Evolutionary conservation across 2,329 filamentous ascomycete genomes (phyloP).

Genomic region (Apiospora malaysiana): DNA sequence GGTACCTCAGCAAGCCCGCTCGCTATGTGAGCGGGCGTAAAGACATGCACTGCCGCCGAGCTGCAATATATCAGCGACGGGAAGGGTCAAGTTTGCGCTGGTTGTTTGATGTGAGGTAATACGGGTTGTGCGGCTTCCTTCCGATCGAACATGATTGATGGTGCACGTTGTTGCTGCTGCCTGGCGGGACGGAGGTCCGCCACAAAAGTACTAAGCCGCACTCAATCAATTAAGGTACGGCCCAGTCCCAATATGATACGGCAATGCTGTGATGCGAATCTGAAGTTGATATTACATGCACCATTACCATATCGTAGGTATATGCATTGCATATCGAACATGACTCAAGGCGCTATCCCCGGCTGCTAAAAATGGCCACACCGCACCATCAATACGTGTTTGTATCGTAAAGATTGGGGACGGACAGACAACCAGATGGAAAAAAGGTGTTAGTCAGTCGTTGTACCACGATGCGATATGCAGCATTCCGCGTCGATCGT

Average conservation of each 20-base stretch:
- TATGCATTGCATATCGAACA: background rate
- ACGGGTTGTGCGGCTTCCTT: background rate
- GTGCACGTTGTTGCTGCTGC: background rate
- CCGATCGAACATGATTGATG: background rate
- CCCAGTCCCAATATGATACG: background rate
- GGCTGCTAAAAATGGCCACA: background rate
- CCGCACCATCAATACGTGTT: background rate
- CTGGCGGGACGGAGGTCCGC: background rate
- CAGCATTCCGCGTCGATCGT: background rate
- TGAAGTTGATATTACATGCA: background rate
- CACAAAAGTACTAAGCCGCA: background rate
- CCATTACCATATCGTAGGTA: background rate
- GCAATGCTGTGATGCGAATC: background rate
- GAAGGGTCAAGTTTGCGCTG: background rate
- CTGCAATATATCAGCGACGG: background rate
- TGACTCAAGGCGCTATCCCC: background rate
- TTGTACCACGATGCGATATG: slow-evolving; percentile 7
- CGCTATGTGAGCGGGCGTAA: background rate
- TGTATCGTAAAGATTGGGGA: background rate
- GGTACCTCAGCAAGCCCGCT: background rate
- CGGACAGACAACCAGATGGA: no score
- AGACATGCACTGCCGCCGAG: slow-evolving; percentile 2
- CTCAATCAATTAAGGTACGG: background rate
- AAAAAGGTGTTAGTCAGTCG: background rate
- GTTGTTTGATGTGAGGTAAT: background rate